Evolutionary conservation across 805 yeast genomes (phyloP).

Genomic region (Pichia kluyveri): DNA sequence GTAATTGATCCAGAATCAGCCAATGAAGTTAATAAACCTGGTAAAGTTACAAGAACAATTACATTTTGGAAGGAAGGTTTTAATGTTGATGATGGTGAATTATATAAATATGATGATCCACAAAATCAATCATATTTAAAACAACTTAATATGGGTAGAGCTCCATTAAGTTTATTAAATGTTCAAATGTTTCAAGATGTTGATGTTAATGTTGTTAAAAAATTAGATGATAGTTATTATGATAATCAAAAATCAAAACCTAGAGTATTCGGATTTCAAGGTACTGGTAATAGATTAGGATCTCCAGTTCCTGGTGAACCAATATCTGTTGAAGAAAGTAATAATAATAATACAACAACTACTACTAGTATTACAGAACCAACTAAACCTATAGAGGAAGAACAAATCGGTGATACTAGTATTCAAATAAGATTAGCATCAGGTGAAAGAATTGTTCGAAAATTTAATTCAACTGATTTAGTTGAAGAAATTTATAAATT

Average conservation of each 20-base stretch:
- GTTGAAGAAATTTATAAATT: conserved; percentile 61
- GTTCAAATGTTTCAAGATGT: conserved; percentile 90
- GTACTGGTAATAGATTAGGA: conserved; percentile 80
- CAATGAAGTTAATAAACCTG: conserved; percentile 14
- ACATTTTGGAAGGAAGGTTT: conserved; percentile 97
- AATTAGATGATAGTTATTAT: conserved; percentile 69
- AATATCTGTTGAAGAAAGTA: conserved; percentile 5
- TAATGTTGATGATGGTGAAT: conserved; percentile 84
- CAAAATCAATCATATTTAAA: conserved; percentile 68
- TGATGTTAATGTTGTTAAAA: conserved; percentile 77
- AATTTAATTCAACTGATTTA: conserved; percentile 56
- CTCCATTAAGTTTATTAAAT: conserved; percentile 74
- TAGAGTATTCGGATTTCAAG: conserved; percentile 56
- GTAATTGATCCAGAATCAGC: conserved; percentile 21
- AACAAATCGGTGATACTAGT: conserved; percentile 38
- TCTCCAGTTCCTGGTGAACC: conserved; percentile 78
- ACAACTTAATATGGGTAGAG: conserved; percentile 82
- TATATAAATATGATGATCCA: conserved; percentile 87
- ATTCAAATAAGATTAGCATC: conserved; percentile 80
- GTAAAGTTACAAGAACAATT: conserved; percentile 66
- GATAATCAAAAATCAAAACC: conserved; percentile 38
- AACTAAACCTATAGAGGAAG: conserved; percentile 7
- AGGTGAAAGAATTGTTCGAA: conserved; percentile 61
- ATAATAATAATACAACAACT: too few relatives aligned
- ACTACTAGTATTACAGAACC: conserved; percentile 4